Conservation (phyloP, 805 yeast species). For the Ogataea saltuana region DNA sequence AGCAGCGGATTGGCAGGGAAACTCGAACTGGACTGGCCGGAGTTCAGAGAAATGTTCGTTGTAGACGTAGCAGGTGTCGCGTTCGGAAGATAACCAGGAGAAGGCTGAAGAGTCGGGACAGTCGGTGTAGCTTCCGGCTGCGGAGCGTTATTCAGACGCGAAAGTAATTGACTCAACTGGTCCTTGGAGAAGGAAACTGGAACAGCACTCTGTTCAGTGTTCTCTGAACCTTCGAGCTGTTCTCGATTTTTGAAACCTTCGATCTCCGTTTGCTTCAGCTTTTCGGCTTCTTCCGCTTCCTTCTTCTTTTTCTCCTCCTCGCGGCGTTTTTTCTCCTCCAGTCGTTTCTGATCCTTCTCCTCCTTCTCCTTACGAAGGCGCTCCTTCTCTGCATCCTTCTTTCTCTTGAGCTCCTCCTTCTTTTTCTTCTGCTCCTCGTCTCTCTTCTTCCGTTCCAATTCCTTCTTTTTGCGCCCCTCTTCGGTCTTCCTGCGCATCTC, state of each 20-base stretch:
- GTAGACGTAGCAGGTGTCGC: constrained; percentile 1
- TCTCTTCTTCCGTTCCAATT: constrained; percentile 42
- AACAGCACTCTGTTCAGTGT: constrained; percentile 13
- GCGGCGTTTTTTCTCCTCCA: constrained; percentile 35
- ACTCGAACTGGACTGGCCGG: too few relatives aligned
- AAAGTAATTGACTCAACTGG: constrained; percentile 19
- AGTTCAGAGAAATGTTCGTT: background rate
- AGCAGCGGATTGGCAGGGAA: constrained; percentile 12
- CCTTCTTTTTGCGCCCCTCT: constrained; percentile 47
- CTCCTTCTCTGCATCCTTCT: constrained; percentile 43
- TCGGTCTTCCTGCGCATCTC: constrained; percentile 45
- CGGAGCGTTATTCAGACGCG: constrained; percentile 13
- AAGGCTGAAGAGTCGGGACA: constrained; percentile 2
- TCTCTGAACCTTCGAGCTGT: constrained; percentile 25
- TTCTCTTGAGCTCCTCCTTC: constrained; percentile 42
- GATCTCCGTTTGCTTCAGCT: too few relatives aligned
- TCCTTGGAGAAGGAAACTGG: constrained; percentile 19
- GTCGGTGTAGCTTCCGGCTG: too few relatives aligned
- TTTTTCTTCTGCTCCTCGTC: constrained; percentile 44
- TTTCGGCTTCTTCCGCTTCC: constrained; percentile 33
- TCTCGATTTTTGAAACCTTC: too few relatives aligned
- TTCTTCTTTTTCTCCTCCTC: constrained; percentile 35
- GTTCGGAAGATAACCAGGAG: constrained; percentile 8
- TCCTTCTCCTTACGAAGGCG: constrained; percentile 35
- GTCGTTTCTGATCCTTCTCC: constrained; percentile 41